Conservation (phyloP, 306 rosid species). For the Quercus aquifolioides region DNA sequence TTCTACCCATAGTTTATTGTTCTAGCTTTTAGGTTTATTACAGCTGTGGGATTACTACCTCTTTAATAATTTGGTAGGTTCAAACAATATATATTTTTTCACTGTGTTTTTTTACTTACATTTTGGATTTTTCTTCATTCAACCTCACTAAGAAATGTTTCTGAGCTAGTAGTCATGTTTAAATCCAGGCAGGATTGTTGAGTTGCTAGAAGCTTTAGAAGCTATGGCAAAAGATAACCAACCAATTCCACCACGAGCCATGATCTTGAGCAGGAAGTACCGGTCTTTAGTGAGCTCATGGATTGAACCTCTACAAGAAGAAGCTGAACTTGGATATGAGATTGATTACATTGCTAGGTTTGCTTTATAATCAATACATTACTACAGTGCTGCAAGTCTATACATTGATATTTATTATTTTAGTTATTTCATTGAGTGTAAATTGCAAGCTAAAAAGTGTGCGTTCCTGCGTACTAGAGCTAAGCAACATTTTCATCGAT, state of each 20-base stretch:
- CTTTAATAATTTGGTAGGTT: neutral
- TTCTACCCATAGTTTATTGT: neutral
- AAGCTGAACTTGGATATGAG: slow-evolving; percentile 96
- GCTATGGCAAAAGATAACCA: slow-evolving; percentile 78
- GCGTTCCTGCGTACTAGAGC: neutral
- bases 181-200: slow-evolving; percentile 77
- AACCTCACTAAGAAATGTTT: neutral
- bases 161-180: slow-evolving; percentile 29
- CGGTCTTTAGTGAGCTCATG: slow-evolving; percentile 94
- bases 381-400: slow-evolving; percentile 15
- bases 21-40: neutral
- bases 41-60: neutral
- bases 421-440: neutral
- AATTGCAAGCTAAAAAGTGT: neutral
- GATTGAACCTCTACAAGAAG: slow-evolving; percentile 98
- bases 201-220: slow-evolving; percentile 86
- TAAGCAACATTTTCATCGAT: too few species aligned
- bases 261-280: slow-evolving; percentile 94
- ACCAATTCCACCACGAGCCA: slow-evolving; percentile 79
- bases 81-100: neutral
- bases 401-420: neutral
- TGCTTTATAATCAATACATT: neutral
- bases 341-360: slow-evolving; percentile 95
- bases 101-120: neutral
- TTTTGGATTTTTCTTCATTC: neutral